Conservation (phyloP, 2,329 filamentous ascomycete species). For the Penicillium occitanis region DNA sequence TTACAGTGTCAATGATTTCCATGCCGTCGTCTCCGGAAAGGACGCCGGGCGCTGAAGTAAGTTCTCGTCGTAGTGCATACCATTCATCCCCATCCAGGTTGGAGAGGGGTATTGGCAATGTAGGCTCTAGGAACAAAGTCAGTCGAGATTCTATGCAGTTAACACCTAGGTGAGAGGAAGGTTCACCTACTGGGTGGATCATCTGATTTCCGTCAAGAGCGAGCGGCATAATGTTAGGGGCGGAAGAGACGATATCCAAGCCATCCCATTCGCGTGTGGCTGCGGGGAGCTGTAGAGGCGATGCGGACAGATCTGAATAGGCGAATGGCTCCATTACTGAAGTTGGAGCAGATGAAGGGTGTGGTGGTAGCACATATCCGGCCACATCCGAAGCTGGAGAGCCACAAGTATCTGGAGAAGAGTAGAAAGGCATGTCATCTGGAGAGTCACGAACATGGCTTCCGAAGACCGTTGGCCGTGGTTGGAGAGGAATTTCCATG, state of each 20-base stretch:
- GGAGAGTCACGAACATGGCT: constrained; percentile 38
- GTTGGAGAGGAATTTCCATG: constrained; percentile 36
- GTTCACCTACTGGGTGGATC: constrained; percentile 40
- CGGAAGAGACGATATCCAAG: constrained; percentile 30
- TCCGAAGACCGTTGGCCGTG: constrained; percentile 31
- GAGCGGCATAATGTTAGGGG: constrained; percentile 37
- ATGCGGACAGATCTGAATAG: constrained; percentile 35
- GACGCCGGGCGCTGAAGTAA: constrained; percentile 36
- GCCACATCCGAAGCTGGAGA: constrained; percentile 43
- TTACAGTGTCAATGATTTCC: constrained; percentile 38
- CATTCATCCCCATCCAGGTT: constrained; percentile 41
- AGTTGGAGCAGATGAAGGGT: constrained; percentile 34
- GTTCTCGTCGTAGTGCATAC: constrained; percentile 40
- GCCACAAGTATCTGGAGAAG: constrained; percentile 46
- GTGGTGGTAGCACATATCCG: constrained; percentile 30
- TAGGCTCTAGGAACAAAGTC: constrained; percentile 28
- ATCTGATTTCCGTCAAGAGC: constrained; percentile 37
- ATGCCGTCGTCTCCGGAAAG: constrained; percentile 34
- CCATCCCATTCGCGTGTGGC: constrained; percentile 36
- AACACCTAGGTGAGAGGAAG: constrained; percentile 23
- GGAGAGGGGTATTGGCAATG: constrained; percentile 42
- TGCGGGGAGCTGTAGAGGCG: constrained; percentile 36
- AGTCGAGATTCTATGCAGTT: neutral
- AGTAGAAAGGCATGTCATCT: constrained; percentile 45
- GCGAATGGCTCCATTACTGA: constrained; percentile 38